Conservation (phyloP, 1,284 basidiomycete genomes). For the Ustilago vetiveriae region DNA sequence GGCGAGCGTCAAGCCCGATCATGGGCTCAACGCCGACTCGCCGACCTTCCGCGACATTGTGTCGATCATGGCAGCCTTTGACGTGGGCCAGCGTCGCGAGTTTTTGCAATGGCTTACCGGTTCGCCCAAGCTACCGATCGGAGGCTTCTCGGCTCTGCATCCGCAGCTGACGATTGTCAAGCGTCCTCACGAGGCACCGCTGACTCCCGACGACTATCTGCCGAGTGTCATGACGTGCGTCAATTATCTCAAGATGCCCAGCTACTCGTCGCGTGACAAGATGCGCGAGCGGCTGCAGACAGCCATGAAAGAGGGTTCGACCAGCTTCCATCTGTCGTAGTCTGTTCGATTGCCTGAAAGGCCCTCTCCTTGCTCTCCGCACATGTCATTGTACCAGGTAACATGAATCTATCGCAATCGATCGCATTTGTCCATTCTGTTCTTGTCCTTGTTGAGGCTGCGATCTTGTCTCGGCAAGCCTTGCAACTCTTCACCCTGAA, state of each 20-base stretch:
- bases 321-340: constrained; percentile 64
- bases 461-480: no score
- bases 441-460: no score
- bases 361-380: neutral
- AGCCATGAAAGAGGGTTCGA: constrained; percentile 64
- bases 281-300: constrained; percentile 59
- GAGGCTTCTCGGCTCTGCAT: constrained; percentile 93
- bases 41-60: constrained; percentile 86
- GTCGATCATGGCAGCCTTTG: constrained; percentile 85
- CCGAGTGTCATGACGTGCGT: constrained; percentile 99
- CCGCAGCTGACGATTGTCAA: constrained; percentile 95
- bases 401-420: neutral
- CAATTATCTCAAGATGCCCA: constrained; percentile 71
- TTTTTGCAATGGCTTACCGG: constrained; percentile 98
- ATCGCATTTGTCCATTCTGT: neutral
- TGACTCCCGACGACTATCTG: constrained; percentile 88
- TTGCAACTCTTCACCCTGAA: no score
- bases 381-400: constrained; percentile 2
- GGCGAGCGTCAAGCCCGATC: constrained; percentile 93
- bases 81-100: constrained; percentile 78
- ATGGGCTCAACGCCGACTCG: constrained; percentile 95
- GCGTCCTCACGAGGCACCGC: constrained; percentile 85
- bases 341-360: neutral
- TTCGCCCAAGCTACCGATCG: constrained; percentile 76
- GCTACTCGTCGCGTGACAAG: constrained; percentile 57